Base-by-base conservation (phyloP, 139 green algal species). In the Picochlorum sp. region DNA sequence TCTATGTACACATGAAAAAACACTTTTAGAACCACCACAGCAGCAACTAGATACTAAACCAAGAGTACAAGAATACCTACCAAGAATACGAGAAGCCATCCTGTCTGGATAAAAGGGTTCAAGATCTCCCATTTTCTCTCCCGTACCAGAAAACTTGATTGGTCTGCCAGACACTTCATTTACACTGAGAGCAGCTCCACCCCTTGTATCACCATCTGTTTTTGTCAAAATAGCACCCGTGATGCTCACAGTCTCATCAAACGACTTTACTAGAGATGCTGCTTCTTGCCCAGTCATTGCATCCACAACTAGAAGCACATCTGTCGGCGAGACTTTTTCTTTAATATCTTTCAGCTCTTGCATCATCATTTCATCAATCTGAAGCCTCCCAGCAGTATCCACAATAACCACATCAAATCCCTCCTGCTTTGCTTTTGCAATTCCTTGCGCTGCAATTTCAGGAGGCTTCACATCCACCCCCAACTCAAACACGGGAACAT, bases 91-190 rank as follows among this genome's bases (percentile, higher is more conserved):
- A 10, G 65, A 75, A 13, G 90, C 80, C 80, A 96, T 96, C 44
- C 93, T 80, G 61, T 99, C 93, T 0, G 93, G 93, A 76, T 96
- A 98, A 70, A 99, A 99, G 7, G 84, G 85, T 77, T 98, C 93
- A 50, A 99, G 73, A 18, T 80, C 83, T 28, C 93, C 86, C 84
- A 98, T 88, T 69, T 87, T 93, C 83, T 99, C 93, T 7, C 93
- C 93, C 29, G 83, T 88, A 14, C 92, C 90, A 66, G 95, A 81
- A 72, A 98, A 98, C 79, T 99, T 99, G 74, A 99, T 97, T 55
- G 93, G 93, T 69, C 86, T 86, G 12, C 91, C 90, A 9, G 71
- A 86, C 60, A 96, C 89, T 74, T 96, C 89, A 10, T 86, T 82
- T 20, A 98, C 87, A 20, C 62, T 85, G 24, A 99, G 82, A 8